Conservation (phyloP, 768 basidiomycete species). For the Termitomyces sp. region DNA sequence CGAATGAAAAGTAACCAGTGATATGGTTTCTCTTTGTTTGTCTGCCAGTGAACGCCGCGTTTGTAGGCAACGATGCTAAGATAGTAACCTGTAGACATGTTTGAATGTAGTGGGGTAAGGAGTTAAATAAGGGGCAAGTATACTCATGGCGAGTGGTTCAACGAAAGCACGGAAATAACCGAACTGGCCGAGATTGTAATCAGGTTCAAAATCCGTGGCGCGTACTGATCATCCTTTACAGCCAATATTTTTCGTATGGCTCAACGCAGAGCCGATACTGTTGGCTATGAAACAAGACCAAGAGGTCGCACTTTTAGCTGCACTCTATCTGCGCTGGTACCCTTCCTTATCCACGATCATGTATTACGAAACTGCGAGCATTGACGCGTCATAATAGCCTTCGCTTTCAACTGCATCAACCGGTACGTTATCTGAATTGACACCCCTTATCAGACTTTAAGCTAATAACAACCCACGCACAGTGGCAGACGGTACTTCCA, state of each 20-base stretch:
- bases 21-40: slow-evolving; percentile 2
- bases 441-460: background rate
- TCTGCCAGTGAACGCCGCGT: slow-evolving; percentile 1
- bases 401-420: slow-evolving; percentile 3
- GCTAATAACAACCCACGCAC: too few relatives aligned
- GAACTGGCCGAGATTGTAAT: background rate
- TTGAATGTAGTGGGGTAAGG: background rate
- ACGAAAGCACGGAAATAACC: background rate
- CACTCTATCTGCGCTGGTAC: slow-evolving; percentile 66
- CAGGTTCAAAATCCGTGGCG: background rate
- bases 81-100: background rate
- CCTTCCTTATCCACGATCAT: slow-evolving; percentile 42
- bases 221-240: background rate
- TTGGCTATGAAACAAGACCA: slow-evolving; percentile 73
- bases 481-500: slow-evolving; percentile 66
- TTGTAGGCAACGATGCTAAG: slow-evolving; percentile 1
- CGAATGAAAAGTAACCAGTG: slow-evolving; percentile 2
- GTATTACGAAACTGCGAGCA: background rate
- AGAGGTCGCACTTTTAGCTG: slow-evolving; percentile 73
- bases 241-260: slow-evolving; percentile 13
- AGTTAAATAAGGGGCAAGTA: background rate
- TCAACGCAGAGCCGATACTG: slow-evolving; percentile 73
- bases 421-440: background rate
- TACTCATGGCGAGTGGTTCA: background rate
- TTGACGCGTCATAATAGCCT: slow-evolving; percentile 12